A percentile compares a stretch with the other conserved stretches of the same genome.
These are phyloP conservation scores for Fusarium protoensiforme DNA, from an alignment of 2,329 filamentous ascomycete genomes.

Conservation along the genomic window DNA sequence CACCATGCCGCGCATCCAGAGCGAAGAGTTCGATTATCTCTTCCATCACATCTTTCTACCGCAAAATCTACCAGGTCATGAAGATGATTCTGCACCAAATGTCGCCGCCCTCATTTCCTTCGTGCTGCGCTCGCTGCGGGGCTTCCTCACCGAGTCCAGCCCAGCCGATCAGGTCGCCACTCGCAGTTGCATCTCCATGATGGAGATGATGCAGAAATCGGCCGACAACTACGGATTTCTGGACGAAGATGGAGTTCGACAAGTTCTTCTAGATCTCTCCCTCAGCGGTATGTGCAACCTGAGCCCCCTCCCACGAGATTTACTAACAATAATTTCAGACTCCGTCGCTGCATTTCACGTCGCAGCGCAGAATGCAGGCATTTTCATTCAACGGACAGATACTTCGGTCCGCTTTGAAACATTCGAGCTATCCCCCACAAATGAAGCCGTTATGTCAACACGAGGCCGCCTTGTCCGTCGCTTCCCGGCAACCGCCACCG, in stretches of 20 bases:
- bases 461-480: conserved; percentile 18
- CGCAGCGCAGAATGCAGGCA: conserved; percentile 25
- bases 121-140: conserved; percentile 2
- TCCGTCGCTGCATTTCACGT: conserved; percentile 11
- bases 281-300: not conserved
- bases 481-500: conserved; percentile 20
- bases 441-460: conserved; percentile 3
- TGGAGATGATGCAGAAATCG: conserved; percentile 10
- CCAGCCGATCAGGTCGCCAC: not conserved
- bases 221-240: conserved; percentile 1
- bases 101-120: conserved; percentile 6
- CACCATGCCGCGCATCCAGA: not conserved
- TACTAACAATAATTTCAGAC: not conserved
- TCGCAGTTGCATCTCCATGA: conserved; percentile 15
- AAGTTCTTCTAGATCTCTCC: not conserved
- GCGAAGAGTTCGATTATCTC: conserved; percentile 9
- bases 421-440: conserved; percentile 28
- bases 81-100: conserved; percentile 8
- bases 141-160: conserved; percentile 1
- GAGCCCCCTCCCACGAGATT: not conserved
- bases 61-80: conserved; percentile 39
- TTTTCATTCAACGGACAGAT: conserved; percentile 7
- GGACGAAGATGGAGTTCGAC: not conserved
- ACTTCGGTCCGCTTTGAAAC: conserved; percentile 18
- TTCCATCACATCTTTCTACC: conserved; percentile 48